Conservation (phyloP, 345 rosid genomes). For the Hevea brasiliensis region DNA sequence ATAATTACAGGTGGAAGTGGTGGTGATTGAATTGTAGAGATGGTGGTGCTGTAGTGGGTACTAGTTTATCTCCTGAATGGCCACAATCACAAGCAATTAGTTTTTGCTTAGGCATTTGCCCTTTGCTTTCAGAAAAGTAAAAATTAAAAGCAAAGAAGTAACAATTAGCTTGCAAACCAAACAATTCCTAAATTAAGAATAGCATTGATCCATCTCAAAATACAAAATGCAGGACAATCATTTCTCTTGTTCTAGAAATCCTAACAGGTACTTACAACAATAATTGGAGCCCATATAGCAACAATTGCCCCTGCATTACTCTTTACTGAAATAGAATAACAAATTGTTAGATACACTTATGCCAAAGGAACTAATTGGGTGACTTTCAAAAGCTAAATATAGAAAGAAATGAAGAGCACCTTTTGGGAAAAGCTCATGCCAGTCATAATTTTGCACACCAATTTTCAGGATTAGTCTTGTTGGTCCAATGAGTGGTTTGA, state of each 20-base stretch:
- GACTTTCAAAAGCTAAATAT: conserved; percentile 4
- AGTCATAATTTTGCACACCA: conserved; percentile 68
- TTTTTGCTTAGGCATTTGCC: background rate
- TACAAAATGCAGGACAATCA: conserved; percentile 3
- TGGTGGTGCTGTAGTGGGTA: background rate
- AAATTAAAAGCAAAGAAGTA: no score
- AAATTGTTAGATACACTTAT: conserved; percentile 20
- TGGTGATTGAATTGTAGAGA: no score
- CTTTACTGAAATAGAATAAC: conserved; percentile 52
- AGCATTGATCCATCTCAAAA: conserved; percentile 2
- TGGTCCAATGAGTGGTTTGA: conserved; percentile 84
- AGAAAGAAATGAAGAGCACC: conserved; percentile 38
- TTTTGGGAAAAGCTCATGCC: conserved; percentile 89
- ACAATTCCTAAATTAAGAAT: background rate
- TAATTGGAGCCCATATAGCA: conserved; percentile 94
- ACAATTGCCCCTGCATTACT: conserved; percentile 86
- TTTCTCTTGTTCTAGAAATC: conserved; percentile 1
- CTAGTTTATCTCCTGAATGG: background rate
- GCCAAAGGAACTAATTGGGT: background rate
- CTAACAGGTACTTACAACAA: conserved; percentile 61
- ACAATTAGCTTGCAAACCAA: background rate
- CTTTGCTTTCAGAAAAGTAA: background rate
- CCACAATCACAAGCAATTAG: background rate
- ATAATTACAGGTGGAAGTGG: background rate
- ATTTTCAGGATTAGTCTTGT: conserved; percentile 71